These are phyloP conservation scores for Starmerella apicola DNA, from an alignment of 805 yeast species.

Conservation along the genomic window DNA sequence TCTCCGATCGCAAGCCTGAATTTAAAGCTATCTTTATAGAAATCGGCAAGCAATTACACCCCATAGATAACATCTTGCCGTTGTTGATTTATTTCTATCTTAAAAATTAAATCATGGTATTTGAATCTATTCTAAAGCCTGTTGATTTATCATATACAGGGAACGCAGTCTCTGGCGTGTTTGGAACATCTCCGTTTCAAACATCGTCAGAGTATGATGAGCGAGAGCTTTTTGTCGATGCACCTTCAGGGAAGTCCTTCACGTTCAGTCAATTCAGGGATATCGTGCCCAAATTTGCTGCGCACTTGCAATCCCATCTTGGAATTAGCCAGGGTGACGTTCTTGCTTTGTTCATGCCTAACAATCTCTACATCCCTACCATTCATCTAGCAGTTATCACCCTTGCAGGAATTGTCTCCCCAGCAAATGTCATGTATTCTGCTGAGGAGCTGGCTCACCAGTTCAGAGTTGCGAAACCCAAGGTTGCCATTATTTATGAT, in stretches of 20 bases:
- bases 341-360: slow-evolving; percentile 24
- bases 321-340: slow-evolving; percentile 23
- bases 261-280: slow-evolving; percentile 12
- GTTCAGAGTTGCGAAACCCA: slow-evolving; percentile 18
- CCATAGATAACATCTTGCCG: neutral
- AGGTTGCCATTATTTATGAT: slow-evolving; percentile 16
- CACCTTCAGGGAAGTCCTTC: slow-evolving; percentile 17
- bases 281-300: slow-evolving; percentile 17
- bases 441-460: slow-evolving; percentile 27
- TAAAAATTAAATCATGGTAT: slow-evolving; percentile 2
- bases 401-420: slow-evolving; percentile 26
- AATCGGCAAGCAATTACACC: no score
- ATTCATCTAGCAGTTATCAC: slow-evolving; percentile 24
- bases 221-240: slow-evolving; percentile 14
- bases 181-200: slow-evolving; percentile 1
- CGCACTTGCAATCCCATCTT: slow-evolving; percentile 17
- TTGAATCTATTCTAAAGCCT: slow-evolving; percentile 1
- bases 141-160: slow-evolving; percentile 1
- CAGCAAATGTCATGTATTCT: slow-evolving; percentile 27
- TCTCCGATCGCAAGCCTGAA: no score
- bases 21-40: no score
- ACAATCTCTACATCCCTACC: slow-evolving; percentile 23
- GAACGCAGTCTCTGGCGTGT: slow-evolving; percentile 7
- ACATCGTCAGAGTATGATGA: neutral
- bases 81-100: no score